Percentiles rank a stretch among this genome's conserved stretches.
phyloP scores from a whole-genome alignment of 2,329 filamentous ascomycete genomes.

The Zalaria sp. region DNA sequence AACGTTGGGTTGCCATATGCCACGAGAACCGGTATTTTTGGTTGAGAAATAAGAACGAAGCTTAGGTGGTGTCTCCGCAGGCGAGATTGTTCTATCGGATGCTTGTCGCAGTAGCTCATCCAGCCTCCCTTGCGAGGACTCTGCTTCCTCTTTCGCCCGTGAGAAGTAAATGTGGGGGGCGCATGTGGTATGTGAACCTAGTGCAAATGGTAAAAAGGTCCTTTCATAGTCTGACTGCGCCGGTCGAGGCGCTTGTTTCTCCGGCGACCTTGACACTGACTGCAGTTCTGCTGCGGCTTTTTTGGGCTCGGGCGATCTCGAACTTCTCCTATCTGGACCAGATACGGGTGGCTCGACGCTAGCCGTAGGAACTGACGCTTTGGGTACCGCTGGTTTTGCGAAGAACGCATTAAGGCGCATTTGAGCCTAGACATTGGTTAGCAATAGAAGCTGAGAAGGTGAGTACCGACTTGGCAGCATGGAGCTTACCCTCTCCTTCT shows the following conservation, averaged over 20 bases:
- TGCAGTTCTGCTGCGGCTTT: conserved; percentile 2
- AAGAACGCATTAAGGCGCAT: conserved; percentile 28
- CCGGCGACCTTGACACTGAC: conserved; percentile 11
- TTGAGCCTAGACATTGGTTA: not conserved
- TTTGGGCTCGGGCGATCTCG: conserved; percentile 12
- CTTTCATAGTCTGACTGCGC: conserved; percentile 35
- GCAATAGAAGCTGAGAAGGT: not conserved
- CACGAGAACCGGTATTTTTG: conserved; percentile 2
- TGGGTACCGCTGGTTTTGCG: conserved; percentile 18
- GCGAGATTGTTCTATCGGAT: not conserved
- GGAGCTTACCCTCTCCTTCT: conserved; percentile 23
- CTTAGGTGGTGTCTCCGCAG: not conserved
- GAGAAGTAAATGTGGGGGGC: conserved; percentile 42
- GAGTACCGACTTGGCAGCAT: not conserved
- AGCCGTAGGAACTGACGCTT: not conserved
- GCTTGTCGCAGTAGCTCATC: conserved; percentile 1
- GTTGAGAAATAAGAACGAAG: conserved; percentile 1
- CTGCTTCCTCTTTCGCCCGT: conserved; percentile 10
- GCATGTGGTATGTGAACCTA: conserved; percentile 59
- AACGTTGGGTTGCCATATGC: conserved; percentile 10
- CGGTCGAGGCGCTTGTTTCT: conserved; percentile 13
- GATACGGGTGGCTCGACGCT: conserved; percentile 11
- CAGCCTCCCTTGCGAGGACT: not conserved
- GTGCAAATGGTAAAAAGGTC: conserved; percentile 67
- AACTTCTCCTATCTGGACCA: conserved; percentile 10